Evolutionary conservation across 108 stramenopile species (phyloP), one percentile per base, ranked within the genome.

Genomic region (Nitzschia sp.): DNA sequence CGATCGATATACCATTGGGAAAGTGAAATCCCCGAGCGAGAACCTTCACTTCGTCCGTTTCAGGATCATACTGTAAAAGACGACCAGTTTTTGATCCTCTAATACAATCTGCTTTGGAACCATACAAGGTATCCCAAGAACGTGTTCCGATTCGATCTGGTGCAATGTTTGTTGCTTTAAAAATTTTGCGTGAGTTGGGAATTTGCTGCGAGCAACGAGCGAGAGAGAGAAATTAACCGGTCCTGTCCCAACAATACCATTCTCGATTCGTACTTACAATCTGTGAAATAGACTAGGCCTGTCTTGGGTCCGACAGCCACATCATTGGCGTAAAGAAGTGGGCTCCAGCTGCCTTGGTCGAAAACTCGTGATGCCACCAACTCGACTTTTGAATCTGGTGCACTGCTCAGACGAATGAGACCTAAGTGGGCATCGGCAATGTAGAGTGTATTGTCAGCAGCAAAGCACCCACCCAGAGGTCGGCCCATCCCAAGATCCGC

Each of bases 251-350:
- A n/a, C n/a, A n/a, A n/a, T n/a, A n/a, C n/a, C n/a, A n/a, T n/a
- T n/a, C n/a, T n/a, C n/a, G n/a, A n/a, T n/a, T n/a, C 19, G 4
- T 50, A 50, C 48, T 50, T 50, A 50, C 48, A 50, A 79, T 90
- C 89, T 1, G 81, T 73, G 69, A 90, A 90, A 63, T 90, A 90
- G 4, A 90, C 73, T 46, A 75, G 75, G 29, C 85, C 85, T 9
- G 80, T 77, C 32, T 68, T 76, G 23, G 82, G 87, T 15, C 85
- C 89, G 45, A 90, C 61, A 23, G 69, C 68, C 2, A 87, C 66
- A 75, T 86, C 89, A 70, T 90, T 77, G 45, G 80, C 84, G 57
- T 77, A 87, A 1, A 36, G 50, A 11, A 90, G 69, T 44, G 33
- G 58, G 2, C 32, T 67, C 17, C 56, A 52, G 5, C 45, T 19